Evolutionary conservation across 1,139 yeast species (phyloP), one percentile per base, ranked within the genome.

Genomic region (Candida frijolesensis): DNA sequence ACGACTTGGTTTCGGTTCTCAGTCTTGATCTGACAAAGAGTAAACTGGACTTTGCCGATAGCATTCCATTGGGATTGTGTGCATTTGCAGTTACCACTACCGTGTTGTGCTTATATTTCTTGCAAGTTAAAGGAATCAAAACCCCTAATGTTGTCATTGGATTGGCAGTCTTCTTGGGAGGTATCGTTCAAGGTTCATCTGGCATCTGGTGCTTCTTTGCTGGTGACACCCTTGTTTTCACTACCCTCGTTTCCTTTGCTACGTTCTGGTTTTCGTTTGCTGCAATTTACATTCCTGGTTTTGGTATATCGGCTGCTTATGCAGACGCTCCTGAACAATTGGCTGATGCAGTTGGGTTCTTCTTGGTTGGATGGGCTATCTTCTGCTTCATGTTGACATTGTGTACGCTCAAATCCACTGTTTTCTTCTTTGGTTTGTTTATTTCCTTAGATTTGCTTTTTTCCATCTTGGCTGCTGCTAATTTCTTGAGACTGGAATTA

Each of bases 291-390:
- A 48, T 74, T 44, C 57, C 60, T 33, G 52, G 57, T 45, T 68
- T 68, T 58, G 91, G 92, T 39, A 85, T 90, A 52, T 72, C 67
- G 16, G 72, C 72, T 1, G 85, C 92, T 2, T 84, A 80, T 58
- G 68, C 67, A 1, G 73, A 66, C 6, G 72, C 74, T 47, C 66
- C 60, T 7, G 62, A 55, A 4, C 65, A 64, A 54, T 53, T 65
- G 10, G 52, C 39, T 10, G 62, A 66, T 57, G 82, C 82, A 6
- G 52, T 74, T 40, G 80, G 78, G 3, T 64, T 78, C 47, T 77
- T 64, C 63, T 64, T 77, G 43, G 46, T 76, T 19, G 76, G 76
- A 2, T 78, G 82, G 82, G 70, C 70, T 5, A 62, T 78, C 7
- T 76, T 78, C 55, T 69, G 79, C 6, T 68, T 72, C 54, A 59